Conservation (phyloP, 2,329 filamentous ascomycete species). For the Cercospora citrullina region DNA sequence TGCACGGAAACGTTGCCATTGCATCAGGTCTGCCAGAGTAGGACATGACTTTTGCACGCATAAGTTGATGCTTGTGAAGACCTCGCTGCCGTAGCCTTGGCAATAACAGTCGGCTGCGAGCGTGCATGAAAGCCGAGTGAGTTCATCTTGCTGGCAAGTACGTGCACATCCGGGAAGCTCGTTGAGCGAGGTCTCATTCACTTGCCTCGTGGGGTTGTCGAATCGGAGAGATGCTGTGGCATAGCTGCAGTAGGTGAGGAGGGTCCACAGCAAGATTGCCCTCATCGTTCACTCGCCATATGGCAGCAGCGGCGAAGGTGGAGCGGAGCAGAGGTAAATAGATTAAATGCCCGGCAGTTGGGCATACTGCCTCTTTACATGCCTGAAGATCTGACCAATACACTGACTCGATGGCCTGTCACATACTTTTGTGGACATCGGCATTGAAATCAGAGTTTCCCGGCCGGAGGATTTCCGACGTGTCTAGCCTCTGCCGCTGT, state of each 20-base stretch:
- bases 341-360: neutral
- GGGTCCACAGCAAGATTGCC: neutral
- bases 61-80: neutral
- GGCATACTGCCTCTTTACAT: neutral
- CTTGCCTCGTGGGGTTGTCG: neutral
- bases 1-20: neutral
- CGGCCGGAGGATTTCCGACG: neutral
- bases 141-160: slow-evolving; percentile 4
- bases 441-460: neutral
- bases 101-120: slow-evolving; percentile 2
- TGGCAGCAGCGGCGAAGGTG: neutral
- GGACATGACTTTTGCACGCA: slow-evolving; percentile 3
- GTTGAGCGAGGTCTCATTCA: neutral
- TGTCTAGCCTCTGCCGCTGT: neutral
- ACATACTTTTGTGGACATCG: neutral
- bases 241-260: neutral
- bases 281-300: neutral
- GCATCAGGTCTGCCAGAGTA: neutral
- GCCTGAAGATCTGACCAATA: neutral
- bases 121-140: neutral
- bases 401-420: neutral
- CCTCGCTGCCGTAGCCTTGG: neutral
- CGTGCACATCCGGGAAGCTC: neutral
- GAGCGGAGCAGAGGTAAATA: neutral
- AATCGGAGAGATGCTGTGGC: neutral